Percentiles rank a stretch among this genome's conserved stretches.
These are phyloP conservation scores for Cladophialophora carrionii DNA, from an alignment of 2,329 filamentous ascomycete species.

Conservation along the genomic window DNA sequence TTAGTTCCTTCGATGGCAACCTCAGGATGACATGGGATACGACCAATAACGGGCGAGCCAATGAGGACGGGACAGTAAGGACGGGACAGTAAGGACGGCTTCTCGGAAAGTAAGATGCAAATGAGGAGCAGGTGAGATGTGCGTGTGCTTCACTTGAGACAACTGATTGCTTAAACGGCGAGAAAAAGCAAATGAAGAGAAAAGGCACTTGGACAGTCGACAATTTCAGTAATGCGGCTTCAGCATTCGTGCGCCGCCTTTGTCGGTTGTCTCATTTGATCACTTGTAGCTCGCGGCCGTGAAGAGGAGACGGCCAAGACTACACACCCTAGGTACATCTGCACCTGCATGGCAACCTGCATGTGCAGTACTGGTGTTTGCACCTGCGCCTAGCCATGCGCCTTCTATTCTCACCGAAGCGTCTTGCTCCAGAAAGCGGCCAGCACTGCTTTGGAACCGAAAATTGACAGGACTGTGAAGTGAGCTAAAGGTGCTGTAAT, in stretches of 20 bases:
- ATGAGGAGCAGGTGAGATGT: conserved; percentile 4
- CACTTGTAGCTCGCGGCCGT: neutral
- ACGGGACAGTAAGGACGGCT: neutral
- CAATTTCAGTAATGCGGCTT: conserved; percentile 11
- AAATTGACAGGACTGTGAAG: neutral
- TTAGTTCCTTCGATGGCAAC: neutral
- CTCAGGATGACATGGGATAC: neutral
- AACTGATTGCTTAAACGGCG: conserved; percentile 14
- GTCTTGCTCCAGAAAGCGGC: neutral
- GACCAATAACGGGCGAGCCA: conserved; percentile 9
- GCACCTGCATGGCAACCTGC: conserved; percentile 7
- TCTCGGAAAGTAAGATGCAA: conserved; percentile 5
- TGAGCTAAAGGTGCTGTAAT: neutral
- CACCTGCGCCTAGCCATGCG: conserved; percentile 1
- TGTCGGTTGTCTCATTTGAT: conserved; percentile 4
- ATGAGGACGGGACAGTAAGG: conserved; percentile 8
- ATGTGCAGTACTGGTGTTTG: conserved; percentile 4
- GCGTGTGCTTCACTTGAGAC: conserved; percentile 14
- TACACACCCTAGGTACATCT: neutral
- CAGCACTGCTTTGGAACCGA: neutral
- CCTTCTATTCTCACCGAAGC: neutral
- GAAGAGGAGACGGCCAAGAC: neutral
- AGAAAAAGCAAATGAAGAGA: conserved; percentile 17
- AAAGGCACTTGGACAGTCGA: conserved; percentile 12
- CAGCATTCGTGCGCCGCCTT: conserved; percentile 3